Evolutionary conservation across 768 basidiomycete species (phyloP).

Genomic region (Tephrocybe rancida): DNA sequence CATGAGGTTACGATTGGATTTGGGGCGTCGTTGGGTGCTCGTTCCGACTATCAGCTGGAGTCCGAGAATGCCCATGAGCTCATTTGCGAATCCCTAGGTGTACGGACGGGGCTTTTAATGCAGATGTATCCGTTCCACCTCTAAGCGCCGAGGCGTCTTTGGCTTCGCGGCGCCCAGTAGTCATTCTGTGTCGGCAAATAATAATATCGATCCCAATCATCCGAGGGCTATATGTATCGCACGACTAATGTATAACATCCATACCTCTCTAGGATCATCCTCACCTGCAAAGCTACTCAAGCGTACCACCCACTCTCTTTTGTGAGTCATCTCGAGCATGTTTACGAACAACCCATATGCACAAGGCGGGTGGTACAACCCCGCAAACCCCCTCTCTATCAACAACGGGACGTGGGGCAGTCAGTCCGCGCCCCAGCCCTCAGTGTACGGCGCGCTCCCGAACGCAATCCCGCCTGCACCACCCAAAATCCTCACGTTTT

Average conservation of each 20-base stretch:
- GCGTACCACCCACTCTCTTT: too few relatives aligned
- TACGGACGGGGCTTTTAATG: too few relatives aligned
- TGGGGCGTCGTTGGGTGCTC: not conserved
- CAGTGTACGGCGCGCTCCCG: constrained; percentile 18
- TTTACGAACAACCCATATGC: constrained; percentile 19
- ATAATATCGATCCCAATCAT: too few relatives aligned
- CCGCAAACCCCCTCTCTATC: constrained; percentile 16
- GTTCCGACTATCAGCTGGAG: not conserved
- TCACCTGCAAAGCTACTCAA: not conserved
- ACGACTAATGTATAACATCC: not conserved
- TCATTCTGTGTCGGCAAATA: too few relatives aligned
- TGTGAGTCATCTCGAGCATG: too few relatives aligned
- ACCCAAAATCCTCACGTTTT: constrained; percentile 36
- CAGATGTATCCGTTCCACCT: not conserved
- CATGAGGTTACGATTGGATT: not conserved
- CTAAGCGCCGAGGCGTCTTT: too few relatives aligned
- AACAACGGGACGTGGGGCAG: constrained; percentile 15
- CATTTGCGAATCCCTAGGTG: not conserved
- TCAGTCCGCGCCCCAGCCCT: constrained; percentile 15
- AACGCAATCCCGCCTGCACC: constrained; percentile 2
- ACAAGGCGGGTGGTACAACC: constrained; percentile 20
- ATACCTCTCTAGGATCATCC: not conserved
- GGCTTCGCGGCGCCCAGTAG: too few relatives aligned
- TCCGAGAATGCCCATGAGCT: not conserved
- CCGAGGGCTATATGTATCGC: not conserved